phyloP scores from a whole-genome alignment of 169 alveolate species.

The Cryptosporidium sp. region DNA sequence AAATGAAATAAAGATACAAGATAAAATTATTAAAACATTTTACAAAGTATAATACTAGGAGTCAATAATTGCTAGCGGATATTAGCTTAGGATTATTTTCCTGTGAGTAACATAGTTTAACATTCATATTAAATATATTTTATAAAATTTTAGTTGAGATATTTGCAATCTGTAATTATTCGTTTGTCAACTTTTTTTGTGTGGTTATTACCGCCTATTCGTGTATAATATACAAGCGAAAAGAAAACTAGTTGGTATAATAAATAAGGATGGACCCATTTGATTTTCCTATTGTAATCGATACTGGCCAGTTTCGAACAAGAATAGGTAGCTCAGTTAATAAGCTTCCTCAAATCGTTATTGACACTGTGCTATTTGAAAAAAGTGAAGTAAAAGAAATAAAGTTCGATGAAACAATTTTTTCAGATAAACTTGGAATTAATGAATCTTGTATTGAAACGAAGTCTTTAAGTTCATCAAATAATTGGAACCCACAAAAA shows the following conservation, averaged over 20 bases:
- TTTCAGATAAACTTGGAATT: constrained; percentile 1
- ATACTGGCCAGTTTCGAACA: constrained; percentile 65
- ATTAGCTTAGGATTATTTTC: not conserved
- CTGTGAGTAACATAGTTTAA: not conserved
- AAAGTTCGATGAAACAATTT: not conserved
- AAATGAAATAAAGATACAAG: not conserved
- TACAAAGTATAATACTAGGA: not conserved
- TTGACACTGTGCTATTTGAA: constrained; percentile 37
- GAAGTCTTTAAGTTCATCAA: not conserved
- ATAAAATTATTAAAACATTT: not conserved
- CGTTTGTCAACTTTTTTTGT: not conserved
- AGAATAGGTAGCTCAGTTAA: constrained; percentile 49
- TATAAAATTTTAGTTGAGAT: not conserved
- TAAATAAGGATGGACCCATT: constrained; percentile 9
- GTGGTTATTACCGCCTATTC: not conserved
- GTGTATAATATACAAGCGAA: not conserved
- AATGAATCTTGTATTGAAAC: not conserved
- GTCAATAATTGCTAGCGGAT: not conserved
- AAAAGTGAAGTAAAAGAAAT: constrained; percentile 12
- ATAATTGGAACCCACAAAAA: not conserved
- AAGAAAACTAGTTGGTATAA: not conserved
- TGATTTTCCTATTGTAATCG: constrained; percentile 50
- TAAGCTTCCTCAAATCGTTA: constrained; percentile 27
- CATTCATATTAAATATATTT: not conserved
- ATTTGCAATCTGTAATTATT: not conserved